A percentile compares a stretch with the other conserved stretches of the same genome.
These are phyloP conservation scores for Epichloe gansuensis DNA, from an alignment of 2,329 filamentous ascomycete genomes.

Conservation along the genomic window DNA sequence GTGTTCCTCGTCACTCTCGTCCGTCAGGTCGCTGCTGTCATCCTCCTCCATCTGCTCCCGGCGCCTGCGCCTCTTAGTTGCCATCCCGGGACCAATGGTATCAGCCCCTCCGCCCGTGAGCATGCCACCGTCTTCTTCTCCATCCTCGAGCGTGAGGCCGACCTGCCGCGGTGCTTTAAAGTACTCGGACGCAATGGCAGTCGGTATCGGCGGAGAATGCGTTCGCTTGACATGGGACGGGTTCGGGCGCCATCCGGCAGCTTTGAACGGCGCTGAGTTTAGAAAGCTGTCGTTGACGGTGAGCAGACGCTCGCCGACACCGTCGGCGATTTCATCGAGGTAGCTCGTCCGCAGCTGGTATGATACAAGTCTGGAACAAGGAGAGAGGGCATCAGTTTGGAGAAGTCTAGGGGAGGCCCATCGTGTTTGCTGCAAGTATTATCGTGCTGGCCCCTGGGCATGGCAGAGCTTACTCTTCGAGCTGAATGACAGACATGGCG, in stretches of 20 bases:
- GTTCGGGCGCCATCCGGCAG: slow-evolving; percentile 67
- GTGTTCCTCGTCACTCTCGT: slow-evolving; percentile 70
- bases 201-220: slow-evolving; percentile 77
- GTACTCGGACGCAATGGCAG: slow-evolving; percentile 71
- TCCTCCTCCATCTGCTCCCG: slow-evolving; percentile 72
- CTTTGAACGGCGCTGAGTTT: slow-evolving; percentile 71
- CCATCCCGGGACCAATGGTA: slow-evolving; percentile 54
- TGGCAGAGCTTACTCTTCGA: slow-evolving; percentile 22
- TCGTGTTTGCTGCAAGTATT: neutral
- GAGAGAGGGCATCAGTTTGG: neutral
- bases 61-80: slow-evolving; percentile 52
- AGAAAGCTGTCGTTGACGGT: slow-evolving; percentile 69
- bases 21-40: slow-evolving; percentile 73
- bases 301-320: slow-evolving; percentile 73
- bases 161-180: slow-evolving; percentile 59
- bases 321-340: slow-evolving; percentile 68
- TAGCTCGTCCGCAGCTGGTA: slow-evolving; percentile 76
- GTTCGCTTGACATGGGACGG: slow-evolving; percentile 68
- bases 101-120: slow-evolving; percentile 56
- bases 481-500: slow-evolving; percentile 26
- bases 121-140: slow-evolving; percentile 61
- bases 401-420: neutral
- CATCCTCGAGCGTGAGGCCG: slow-evolving; percentile 55
- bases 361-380: slow-evolving; percentile 52
- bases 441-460: too few relatives aligned